Conservation (phyloP, 163 green algal species). For the Volvox carteri region DNA sequence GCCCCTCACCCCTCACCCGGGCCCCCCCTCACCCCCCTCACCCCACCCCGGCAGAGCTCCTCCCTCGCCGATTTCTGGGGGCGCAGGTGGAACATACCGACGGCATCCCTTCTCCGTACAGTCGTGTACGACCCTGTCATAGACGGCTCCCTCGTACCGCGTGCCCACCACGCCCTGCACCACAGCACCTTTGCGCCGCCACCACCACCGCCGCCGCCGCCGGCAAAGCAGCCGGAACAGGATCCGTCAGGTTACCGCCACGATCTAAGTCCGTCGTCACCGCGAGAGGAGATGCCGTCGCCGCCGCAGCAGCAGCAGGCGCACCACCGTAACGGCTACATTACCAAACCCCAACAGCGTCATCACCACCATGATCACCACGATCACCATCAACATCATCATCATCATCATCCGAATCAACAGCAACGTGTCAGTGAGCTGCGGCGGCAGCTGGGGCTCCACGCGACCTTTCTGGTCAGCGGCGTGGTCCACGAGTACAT, state of each 20-base stretch:
- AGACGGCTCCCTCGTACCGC: constrained; percentile 54
- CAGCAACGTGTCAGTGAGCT: background rate
- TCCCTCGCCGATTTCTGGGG: constrained; percentile 72
- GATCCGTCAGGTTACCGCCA: no score
- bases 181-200: no score
- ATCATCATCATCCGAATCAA: background rate
- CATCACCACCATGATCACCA: background rate
- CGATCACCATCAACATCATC: background rate
- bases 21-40: no score
- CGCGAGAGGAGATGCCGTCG: background rate
- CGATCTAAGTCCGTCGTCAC: no score
- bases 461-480: constrained; percentile 38
- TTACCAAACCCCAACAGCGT: background rate
- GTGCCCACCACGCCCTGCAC: no score
- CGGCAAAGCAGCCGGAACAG: background rate
- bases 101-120: constrained; percentile 61
- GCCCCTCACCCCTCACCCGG: no score
- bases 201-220: background rate
- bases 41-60: background rate
- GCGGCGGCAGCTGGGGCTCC: constrained; percentile 6
- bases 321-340: no score
- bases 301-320: background rate
- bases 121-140: constrained; percentile 75
- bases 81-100: constrained; percentile 74
- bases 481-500: constrained; percentile 54